Evolutionary conservation across 495 filamentous ascomycete genomes (phyloP).

Genomic region (Pseudoneurospora amorphoporcata): DNA sequence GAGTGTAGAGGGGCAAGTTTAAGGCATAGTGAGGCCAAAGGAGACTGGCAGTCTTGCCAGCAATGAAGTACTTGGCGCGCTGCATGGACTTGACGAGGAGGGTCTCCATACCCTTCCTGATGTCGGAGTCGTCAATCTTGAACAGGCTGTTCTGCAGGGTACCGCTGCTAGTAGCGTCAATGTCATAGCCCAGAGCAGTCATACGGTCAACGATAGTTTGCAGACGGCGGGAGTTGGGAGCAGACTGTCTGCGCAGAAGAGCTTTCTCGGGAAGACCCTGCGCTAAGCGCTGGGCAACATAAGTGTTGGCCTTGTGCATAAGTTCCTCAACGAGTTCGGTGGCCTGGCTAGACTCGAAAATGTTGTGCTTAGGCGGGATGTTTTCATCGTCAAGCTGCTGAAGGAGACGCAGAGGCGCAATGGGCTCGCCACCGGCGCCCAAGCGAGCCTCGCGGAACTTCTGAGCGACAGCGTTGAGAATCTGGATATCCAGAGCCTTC

Average conservation of each 20-base stretch:
- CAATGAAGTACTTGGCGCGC: conserved; percentile 87
- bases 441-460: conserved; percentile 84
- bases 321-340: conserved; percentile 94
- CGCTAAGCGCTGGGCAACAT: conserved; percentile 76
- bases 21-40: conserved; percentile 79
- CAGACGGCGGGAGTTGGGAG: conserved; percentile 78
- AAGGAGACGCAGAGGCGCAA: conserved; percentile 77
- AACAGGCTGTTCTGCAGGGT: conserved; percentile 87
- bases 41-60: conserved; percentile 60
- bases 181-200: conserved; percentile 77
- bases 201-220: conserved; percentile 88
- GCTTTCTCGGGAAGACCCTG: conserved; percentile 82
- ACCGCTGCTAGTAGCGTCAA: conserved; percentile 83
- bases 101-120: conserved; percentile 97
- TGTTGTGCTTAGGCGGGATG: conserved; percentile 88
- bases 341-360: conserved; percentile 81
- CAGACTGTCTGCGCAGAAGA: conserved; percentile 73
- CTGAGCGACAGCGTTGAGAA: conserved; percentile 64
- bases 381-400: conserved; percentile 98
- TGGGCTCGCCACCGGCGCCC: conserved; percentile 62
- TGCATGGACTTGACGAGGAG: conserved; percentile 88
- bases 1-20: conserved; percentile 89
- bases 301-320: conserved; percentile 77
- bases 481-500: conserved; percentile 59
- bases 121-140: conserved; percentile 71